These are phyloP conservation scores for Escallonia rubra DNA, from an alignment of 129 eudicot species.

Conservation along the genomic window DNA sequence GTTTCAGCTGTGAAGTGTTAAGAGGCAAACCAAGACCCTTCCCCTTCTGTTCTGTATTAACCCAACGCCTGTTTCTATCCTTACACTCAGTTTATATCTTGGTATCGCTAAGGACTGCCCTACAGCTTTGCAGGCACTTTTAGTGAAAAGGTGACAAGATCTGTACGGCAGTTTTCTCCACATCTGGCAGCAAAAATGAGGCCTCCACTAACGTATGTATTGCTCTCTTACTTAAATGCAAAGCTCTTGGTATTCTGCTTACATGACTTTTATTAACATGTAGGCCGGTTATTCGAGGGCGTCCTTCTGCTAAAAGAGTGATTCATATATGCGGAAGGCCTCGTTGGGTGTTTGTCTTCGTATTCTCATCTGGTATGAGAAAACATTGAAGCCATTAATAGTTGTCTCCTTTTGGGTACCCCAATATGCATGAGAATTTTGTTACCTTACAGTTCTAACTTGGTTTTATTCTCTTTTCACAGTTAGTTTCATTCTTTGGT, in stretches of 20 bases:
- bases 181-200: conserved; percentile 99
- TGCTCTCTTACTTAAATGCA: conserved; percentile 7
- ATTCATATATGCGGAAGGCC: conserved; percentile 89
- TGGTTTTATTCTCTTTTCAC: conserved; percentile 22
- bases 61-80: background rate
- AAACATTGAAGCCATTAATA: background rate
- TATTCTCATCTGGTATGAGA: conserved; percentile 55
- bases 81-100: background rate
- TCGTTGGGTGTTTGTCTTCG: conserved; percentile 69
- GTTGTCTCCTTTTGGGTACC: background rate
- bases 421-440: background rate
- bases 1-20: background rate
- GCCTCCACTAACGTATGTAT: conserved; percentile 79
- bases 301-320: conserved; percentile 87
- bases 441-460: conserved; percentile 12
- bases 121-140: conserved; percentile 94
- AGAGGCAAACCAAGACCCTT: background rate
- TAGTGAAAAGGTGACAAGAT: conserved; percentile 85
- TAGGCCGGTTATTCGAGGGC: conserved; percentile 98
- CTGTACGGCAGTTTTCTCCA: conserved; percentile 80
- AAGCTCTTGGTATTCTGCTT: conserved; percentile 8
- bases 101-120: conserved; percentile 10
- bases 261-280: conserved; percentile 8
- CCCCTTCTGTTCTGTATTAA: background rate
- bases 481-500: conserved; percentile 87